Evolutionary conservation across 1,284 basidiomycete genomes (phyloP), one percentile per base, ranked within the genome.

Genomic region (Microstroma glucosiphilum): DNA sequence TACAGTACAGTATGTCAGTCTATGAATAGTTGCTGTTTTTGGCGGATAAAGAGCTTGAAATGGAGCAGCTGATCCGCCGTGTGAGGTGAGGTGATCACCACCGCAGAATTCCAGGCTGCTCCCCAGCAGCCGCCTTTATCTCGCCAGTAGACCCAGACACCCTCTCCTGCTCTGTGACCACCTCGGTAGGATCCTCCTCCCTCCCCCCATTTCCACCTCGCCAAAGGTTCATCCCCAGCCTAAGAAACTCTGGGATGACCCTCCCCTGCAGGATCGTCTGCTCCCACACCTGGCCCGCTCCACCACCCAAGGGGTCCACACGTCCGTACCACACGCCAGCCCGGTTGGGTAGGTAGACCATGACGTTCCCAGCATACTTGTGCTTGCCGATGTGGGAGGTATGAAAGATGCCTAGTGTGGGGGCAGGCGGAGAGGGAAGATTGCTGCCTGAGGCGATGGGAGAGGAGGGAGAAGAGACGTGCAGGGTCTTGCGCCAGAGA

Each of bases 301-400:
- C 51, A 8, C 26, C 51, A 3, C 30, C 30, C 13, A 23, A 7
- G 2, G 51, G 51, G 13, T 54, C 51, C 17, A 94, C 91, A 40
- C 93, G 87, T n/a, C 92, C 93, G 75, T 96, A 96, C 86, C 91
- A 93, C 26, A 94, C 84, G 54, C 87, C 86, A 26, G 87, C 84
- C 17, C 92, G 92, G 61, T 87, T 86, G 0, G 92, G 91, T 63
- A 88, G 89, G 79, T 90, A 88, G 73, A 94, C 89, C 63, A 93
- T 87, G 72, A 91, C 88, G 75, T 94, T 93, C 26, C 93, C 93
- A 19, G 90, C 88, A 77, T 88, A 96, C 69, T 88, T 88, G 82
- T 96, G 92, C 1, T 91, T 92, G 55, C 92, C 91, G 55, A 92
- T 84, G 80, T 96, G 93, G 30, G 89, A 92, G 66, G 87, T 89